Evolutionary conservation across 164 flowering plant species (phyloP).

Genomic region (Vitis rupestris): DNA sequence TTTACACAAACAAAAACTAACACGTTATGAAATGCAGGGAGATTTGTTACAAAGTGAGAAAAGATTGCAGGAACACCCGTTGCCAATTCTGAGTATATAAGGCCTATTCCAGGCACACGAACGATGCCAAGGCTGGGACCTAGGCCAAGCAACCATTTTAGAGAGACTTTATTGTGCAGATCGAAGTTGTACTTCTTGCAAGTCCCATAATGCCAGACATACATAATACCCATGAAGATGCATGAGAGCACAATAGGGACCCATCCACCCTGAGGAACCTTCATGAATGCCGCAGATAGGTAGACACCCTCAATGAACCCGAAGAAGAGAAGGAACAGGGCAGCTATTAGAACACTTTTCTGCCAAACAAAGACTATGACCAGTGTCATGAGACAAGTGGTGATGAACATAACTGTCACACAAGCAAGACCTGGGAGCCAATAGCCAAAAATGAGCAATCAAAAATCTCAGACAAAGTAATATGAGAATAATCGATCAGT

Average conservation of each 20-base stretch:
- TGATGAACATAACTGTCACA: constrained; percentile 78
- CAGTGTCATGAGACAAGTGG: constrained; percentile 82
- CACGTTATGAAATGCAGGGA: constrained; percentile 86
- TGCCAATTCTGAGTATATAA: constrained; percentile 82
- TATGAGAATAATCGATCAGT: not conserved
- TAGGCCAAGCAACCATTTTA: constrained; percentile 79
- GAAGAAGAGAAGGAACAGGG: constrained; percentile 59
- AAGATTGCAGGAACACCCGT: constrained; percentile 89
- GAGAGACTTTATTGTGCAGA: constrained; percentile 80
- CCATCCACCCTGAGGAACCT: constrained; percentile 93
- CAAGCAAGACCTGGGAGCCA: constrained; percentile 72
- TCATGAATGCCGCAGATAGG: constrained; percentile 62
- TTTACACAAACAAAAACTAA: constrained; percentile 87
- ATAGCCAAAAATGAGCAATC: not conserved
- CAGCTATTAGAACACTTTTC: constrained; percentile 48
- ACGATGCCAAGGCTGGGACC: constrained; percentile 92
- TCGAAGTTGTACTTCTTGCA: constrained; percentile 76
- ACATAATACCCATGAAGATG: constrained; percentile 72
- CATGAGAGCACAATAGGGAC: constrained; percentile 66
- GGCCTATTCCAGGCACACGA: constrained; percentile 92
- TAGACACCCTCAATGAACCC: constrained; percentile 66
- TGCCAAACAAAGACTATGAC: constrained; percentile 81
- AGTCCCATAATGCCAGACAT: constrained; percentile 83
- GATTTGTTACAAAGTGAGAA: constrained; percentile 87
- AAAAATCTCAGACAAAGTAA: not conserved